A percentile compares a stretch with the other conserved stretches of the same genome.
phyloP scores from a whole-genome alignment of 495 filamentous ascomycete species.

The Penicillium malachiteum region DNA sequence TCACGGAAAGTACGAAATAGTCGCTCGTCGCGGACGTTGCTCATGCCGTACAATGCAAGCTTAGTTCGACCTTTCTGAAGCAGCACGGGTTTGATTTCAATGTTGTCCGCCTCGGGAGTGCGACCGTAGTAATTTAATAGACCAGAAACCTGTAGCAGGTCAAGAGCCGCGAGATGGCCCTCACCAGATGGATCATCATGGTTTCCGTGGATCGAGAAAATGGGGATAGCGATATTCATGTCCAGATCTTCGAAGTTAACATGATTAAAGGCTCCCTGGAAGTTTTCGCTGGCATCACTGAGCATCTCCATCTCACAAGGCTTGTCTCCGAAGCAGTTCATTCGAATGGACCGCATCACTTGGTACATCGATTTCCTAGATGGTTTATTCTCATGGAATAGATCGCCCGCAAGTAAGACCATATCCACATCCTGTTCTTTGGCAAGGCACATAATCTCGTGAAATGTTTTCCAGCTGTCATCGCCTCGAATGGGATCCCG shows the following conservation, averaged over 20 bases:
- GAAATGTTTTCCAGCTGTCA: conserved; percentile 95
- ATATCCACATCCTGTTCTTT: conserved; percentile 90
- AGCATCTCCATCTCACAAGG: conserved; percentile 95
- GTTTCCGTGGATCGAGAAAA: conserved; percentile 98
- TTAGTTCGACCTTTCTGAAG: conserved; percentile 94
- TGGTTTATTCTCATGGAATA: conserved; percentile 98
- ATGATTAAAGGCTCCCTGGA: conserved; percentile 80
- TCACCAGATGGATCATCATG: conserved; percentile 97
- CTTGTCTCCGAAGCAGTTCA: conserved; percentile 92
- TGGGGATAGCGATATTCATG: conserved; percentile 95
- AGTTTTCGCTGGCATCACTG: conserved; percentile 85
- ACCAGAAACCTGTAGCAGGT: conserved; percentile 86
- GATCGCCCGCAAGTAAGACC: conserved; percentile 89
- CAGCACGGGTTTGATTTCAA: conserved; percentile 84
- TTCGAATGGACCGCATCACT: conserved; percentile 87
- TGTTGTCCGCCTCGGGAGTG: conserved; percentile 86
- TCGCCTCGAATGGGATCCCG: conserved; percentile 90
- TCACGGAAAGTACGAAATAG: conserved; percentile 91
- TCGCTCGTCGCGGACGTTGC: conserved; percentile 94
- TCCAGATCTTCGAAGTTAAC: conserved; percentile 98
- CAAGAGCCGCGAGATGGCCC: conserved; percentile 83
- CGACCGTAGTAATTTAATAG: conserved; percentile 95
- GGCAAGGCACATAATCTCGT: conserved; percentile 91
- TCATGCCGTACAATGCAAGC: conserved; percentile 91
- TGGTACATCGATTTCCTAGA: conserved; percentile 96